Percentiles rank a stretch among this genome's conserved stretches.
Conservation (phyloP, 2,329 filamentous ascomycete genomes). For the Colletotrichum costaricense region DNA sequence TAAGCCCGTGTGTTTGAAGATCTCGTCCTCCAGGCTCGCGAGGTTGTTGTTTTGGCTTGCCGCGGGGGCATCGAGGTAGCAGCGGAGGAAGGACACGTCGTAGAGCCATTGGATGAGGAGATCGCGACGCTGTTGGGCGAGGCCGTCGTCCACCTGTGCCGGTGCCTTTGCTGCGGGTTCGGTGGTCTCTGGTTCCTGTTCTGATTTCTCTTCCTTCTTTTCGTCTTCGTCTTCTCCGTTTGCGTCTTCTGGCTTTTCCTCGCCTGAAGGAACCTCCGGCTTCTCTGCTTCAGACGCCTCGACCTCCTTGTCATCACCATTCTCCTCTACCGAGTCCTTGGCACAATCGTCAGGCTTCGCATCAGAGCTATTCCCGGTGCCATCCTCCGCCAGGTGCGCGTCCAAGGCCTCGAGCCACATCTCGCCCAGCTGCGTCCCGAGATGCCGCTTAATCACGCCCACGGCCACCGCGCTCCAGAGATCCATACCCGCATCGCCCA, state of each 20-base stretch:
- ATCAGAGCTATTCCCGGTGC: conserved; percentile 24
- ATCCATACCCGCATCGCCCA: conserved; percentile 79
- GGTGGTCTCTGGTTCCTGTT: conserved; percentile 15
- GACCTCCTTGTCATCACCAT: conserved; percentile 22
- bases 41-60: conserved; percentile 45
- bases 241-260: background rate
- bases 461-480: conserved; percentile 83
- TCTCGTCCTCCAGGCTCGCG: conserved; percentile 57
- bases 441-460: conserved; percentile 66
- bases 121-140: conserved; percentile 52
- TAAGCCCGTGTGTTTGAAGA: conserved; percentile 59
- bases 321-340: conserved; percentile 26
- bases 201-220: conserved; percentile 23
- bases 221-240: background rate
- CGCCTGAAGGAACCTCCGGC: conserved; percentile 16
- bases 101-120: conserved; percentile 71
- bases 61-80: conserved; percentile 52
- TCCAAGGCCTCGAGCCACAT: conserved; percentile 59
- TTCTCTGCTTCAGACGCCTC: conserved; percentile 18
- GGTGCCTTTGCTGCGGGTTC: conserved; percentile 23
- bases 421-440: conserved; percentile 63
- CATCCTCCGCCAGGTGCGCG: conserved; percentile 33
- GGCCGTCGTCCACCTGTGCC: conserved; percentile 26
- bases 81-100: conserved; percentile 64
- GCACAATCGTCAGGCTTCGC: conserved; percentile 32